phyloP scores from a whole-genome alignment of 495 filamentous ascomycete species.

The Letharia columbiana region DNA sequence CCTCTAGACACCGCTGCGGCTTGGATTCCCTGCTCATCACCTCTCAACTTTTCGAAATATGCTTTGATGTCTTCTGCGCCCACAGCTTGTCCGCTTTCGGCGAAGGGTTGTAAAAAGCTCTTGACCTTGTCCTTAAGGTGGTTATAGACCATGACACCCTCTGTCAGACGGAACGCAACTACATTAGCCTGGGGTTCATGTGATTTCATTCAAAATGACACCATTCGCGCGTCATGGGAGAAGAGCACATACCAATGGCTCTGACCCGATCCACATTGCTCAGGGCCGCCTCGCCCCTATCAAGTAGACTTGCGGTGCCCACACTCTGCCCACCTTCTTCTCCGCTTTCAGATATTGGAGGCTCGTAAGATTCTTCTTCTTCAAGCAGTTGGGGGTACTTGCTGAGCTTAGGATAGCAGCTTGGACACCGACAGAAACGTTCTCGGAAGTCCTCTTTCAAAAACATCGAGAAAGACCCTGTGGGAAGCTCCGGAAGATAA shows the following conservation, averaged over 20 bases:
- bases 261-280: slow-evolving; percentile 82
- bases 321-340: slow-evolving; percentile 44
- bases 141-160: slow-evolving; percentile 96
- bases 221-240: not conserved
- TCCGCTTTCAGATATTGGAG: slow-evolving; percentile 58
- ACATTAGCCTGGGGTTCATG: not conserved
- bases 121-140: slow-evolving; percentile 90
- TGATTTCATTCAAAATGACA: not conserved
- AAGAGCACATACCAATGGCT: slow-evolving; percentile 48
- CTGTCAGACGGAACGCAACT: slow-evolving; percentile 26
- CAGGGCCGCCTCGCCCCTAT: slow-evolving; percentile 82
- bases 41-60: slow-evolving; percentile 88
- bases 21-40: slow-evolving; percentile 59
- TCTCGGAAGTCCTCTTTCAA: slow-evolving; percentile 65
- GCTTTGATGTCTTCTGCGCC: slow-evolving; percentile 90
- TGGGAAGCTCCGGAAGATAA: slow-evolving; percentile 43
- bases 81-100: slow-evolving; percentile 76
- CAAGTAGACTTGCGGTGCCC: slow-evolving; percentile 66
- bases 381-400: slow-evolving; percentile 73
- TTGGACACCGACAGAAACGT: slow-evolving; percentile 65
- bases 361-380: slow-evolving; percentile 88
- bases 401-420: slow-evolving; percentile 65
- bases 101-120: slow-evolving; percentile 85
- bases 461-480: slow-evolving; percentile 66
- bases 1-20: slow-evolving; percentile 38